Evolutionary conservation across 2,329 filamentous ascomycete species (phyloP).

Genomic region (Xylaria sp.): DNA sequence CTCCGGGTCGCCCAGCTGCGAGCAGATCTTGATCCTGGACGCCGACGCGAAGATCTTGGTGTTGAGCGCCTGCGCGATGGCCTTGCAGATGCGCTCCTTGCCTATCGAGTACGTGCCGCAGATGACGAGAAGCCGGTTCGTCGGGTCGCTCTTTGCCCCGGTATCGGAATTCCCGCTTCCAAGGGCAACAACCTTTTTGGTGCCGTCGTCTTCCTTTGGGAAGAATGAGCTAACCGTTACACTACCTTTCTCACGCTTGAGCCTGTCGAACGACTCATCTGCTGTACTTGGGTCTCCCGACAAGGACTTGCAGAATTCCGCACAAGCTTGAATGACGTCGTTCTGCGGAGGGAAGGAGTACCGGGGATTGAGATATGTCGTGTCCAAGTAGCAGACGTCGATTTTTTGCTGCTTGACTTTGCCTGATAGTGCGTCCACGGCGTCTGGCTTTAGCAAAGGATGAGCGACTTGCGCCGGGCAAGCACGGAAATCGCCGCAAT

Average conservation of each 20-base stretch:
- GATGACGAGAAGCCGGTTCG: conserved; percentile 82
- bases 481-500: conserved; percentile 95
- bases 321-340: conserved; percentile 87
- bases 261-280: conserved; percentile 58
- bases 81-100: conserved; percentile 94
- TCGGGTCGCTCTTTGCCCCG: conserved; percentile 48
- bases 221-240: conserved; percentile 65
- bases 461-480: conserved; percentile 86
- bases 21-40: conserved; percentile 84
- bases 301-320: conserved; percentile 84
- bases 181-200: conserved; percentile 3
- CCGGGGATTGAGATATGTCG: conserved; percentile 93
- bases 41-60: conserved; percentile 91
- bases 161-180: conserved; percentile 46
- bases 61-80: conserved; percentile 84
- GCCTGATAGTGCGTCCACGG: conserved; percentile 74
- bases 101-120: conserved; percentile 98
- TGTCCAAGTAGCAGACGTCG: conserved; percentile 96
- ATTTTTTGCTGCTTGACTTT: conserved; percentile 84
- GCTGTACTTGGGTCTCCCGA: conserved; percentile 69
- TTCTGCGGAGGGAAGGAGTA: conserved; percentile 93
- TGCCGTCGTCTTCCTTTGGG: conserved; percentile 49
- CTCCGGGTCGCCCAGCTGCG: conserved; percentile 86
- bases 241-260: conserved; percentile 55
- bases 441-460: conserved; percentile 80